Evolutionary conservation across 768 basidiomycete genomes (phyloP).

Genomic region (Daedaleopsis sinensis): DNA sequence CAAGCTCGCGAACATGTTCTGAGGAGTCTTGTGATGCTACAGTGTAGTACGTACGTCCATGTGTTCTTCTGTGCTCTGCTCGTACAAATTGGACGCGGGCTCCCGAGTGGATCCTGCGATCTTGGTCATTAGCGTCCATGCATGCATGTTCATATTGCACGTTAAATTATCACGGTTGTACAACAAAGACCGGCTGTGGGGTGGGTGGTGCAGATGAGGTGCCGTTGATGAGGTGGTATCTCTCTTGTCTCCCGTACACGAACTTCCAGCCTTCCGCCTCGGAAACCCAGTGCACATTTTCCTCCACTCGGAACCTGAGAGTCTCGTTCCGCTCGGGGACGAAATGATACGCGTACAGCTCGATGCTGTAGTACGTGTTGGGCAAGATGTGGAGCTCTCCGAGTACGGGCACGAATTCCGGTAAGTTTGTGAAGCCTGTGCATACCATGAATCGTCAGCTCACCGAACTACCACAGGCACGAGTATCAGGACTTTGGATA

Average conservation of each 20-base stretch:
- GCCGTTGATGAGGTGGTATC: conserved; percentile 44
- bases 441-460: background rate
- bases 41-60: background rate
- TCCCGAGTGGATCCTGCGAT: background rate
- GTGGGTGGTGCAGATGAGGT: background rate
- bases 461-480: background rate
- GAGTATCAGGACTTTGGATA: conserved; percentile 12
- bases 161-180: conserved; percentile 11
- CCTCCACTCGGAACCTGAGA: conserved; percentile 47
- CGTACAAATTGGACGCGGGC: background rate
- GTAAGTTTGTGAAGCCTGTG: conserved; percentile 47
- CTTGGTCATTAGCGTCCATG: background rate
- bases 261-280: conserved; percentile 47
- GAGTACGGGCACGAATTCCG: conserved; percentile 47
- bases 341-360: conserved; percentile 52
- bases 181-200: background rate
- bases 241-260: conserved; percentile 53
- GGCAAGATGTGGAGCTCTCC: conserved; percentile 51
- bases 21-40: conserved; percentile 15
- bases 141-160: background rate
- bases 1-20: conserved; percentile 91
- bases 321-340: conserved; percentile 52
- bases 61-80: background rate
- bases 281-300: conserved; percentile 46
- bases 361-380: conserved; percentile 56